Evolutionary conservation across 352 stramenopile genomes (phyloP).

Genomic region (Sclerospora graminicola): DNA sequence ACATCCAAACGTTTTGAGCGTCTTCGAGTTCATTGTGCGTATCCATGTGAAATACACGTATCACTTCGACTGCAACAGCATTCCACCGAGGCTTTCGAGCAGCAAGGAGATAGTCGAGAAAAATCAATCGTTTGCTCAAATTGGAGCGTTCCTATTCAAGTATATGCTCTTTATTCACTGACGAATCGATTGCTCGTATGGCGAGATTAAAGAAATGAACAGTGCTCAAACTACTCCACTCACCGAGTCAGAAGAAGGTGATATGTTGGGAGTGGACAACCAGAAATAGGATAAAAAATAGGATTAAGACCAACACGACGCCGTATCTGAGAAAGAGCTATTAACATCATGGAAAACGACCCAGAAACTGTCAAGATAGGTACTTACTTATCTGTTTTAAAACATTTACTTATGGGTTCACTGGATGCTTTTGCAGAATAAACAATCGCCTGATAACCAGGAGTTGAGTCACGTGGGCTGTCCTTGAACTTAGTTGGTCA

Average conservation of each 20-base stretch:
- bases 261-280: slow-evolving; percentile 24
- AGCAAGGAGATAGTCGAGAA: slow-evolving; percentile 23
- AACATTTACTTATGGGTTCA: slow-evolving; percentile 3
- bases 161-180: not conserved
- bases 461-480: slow-evolving; percentile 11
- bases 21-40: slow-evolving; percentile 1
- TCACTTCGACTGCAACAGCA: slow-evolving; percentile 35
- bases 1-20: slow-evolving; percentile 1
- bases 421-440: slow-evolving; percentile 9
- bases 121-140: slow-evolving; percentile 1
- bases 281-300: too few species aligned
- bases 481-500: slow-evolving; percentile 21
- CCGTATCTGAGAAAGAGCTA: slow-evolving; percentile 12
- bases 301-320: slow-evolving; percentile 9
- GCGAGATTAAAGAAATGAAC: slow-evolving; percentile 33
- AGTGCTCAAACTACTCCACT: slow-evolving; percentile 14
- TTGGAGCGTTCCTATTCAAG: not conserved
- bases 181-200: slow-evolving; percentile 12
- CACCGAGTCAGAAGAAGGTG: slow-evolving; percentile 18
- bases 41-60: slow-evolving; percentile 24
- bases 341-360: slow-evolving; percentile 9
- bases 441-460: slow-evolving; percentile 18
- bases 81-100: slow-evolving; percentile 27
- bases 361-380: slow-evolving; percentile 13
- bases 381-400: slow-evolving; percentile 5